These are phyloP conservation scores for Teratosphaeria gauchensis DNA, from an alignment of 2,329 filamentous ascomycete genomes.

Conservation along the genomic window DNA sequence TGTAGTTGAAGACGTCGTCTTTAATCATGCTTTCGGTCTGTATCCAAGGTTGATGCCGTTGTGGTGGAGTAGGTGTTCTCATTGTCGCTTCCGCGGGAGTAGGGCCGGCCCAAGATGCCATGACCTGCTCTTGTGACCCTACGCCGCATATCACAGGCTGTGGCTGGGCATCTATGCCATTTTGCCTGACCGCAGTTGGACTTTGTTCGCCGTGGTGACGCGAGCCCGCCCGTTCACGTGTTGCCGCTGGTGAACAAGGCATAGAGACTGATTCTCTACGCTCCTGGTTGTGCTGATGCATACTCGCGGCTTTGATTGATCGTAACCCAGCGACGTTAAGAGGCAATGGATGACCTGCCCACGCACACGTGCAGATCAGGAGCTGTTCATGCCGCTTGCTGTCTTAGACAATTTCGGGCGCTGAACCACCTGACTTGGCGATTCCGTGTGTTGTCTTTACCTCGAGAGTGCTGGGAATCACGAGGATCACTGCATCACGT, in stretches of 20 bases:
- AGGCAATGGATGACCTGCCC: not conserved
- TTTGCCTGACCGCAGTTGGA: constrained; percentile 4
- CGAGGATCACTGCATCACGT: not conserved
- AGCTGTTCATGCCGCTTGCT: constrained; percentile 3
- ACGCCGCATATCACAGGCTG: constrained; percentile 13
- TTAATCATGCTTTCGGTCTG: constrained; percentile 21
- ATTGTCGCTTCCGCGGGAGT: not conserved
- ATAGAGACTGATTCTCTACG: constrained; percentile 4
- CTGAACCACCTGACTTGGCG: not conserved
- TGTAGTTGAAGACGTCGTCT: constrained; percentile 27
- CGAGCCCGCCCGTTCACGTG: constrained; percentile 3
- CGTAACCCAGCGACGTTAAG: not conserved
- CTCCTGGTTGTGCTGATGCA: constrained; percentile 4
- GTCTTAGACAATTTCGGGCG: constrained; percentile 1
- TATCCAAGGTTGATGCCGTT: constrained; percentile 3
- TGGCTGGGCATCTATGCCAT: constrained; percentile 8
- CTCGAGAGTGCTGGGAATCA: not conserved
- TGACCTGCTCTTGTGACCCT: constrained; percentile 15
- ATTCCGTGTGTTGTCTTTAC: not conserved
- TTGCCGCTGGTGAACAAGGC: constrained; percentile 4
- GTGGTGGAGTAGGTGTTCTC: not conserved
- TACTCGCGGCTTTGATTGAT: not conserved
- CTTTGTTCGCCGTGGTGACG: constrained; percentile 11
- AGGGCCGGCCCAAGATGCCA: constrained; percentile 7
- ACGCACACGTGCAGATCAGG: constrained; percentile 3